Conservation (phyloP, 2,329 filamentous ascomycete genomes). For the Orbilia brochopaga region DNA sequence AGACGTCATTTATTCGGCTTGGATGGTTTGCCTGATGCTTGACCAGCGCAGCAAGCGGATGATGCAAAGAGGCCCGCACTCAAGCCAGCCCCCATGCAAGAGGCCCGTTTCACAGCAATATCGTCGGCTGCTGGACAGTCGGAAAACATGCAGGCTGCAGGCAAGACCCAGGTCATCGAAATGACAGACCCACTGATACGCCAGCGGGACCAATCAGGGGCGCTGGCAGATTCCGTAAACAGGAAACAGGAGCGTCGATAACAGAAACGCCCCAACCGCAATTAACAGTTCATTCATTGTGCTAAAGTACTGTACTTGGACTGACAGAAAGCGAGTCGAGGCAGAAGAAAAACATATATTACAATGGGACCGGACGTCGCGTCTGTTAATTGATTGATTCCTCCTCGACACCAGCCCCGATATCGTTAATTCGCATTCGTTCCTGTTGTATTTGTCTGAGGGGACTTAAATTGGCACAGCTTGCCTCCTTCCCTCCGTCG, state of each 20-base stretch:
- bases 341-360: slow-evolving; percentile 1
- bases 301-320: slow-evolving; percentile 15
- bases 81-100: slow-evolving; percentile 33
- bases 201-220: slow-evolving; percentile 33
- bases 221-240: slow-evolving; percentile 32
- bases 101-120: slow-evolving; percentile 34
- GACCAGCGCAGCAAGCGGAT: slow-evolving; percentile 2
- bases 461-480: not conserved
- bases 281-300: slow-evolving; percentile 5
- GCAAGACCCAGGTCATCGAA: slow-evolving; percentile 34
- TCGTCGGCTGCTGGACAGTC: slow-evolving; percentile 14
- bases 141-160: slow-evolving; percentile 30
- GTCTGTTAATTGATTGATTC: not conserved
- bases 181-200: slow-evolving; percentile 29
- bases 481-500: slow-evolving; percentile 36
- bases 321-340: not conserved
- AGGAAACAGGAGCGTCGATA: slow-evolving; percentile 21
- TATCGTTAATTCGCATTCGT: not conserved
- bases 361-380: not conserved
- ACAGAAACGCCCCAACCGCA: slow-evolving; percentile 18
- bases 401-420: not conserved
- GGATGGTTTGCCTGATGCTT: slow-evolving; percentile 30
- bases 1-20: slow-evolving; percentile 9
- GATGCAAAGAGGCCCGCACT: slow-evolving; percentile 39
- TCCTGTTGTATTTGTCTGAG: slow-evolving; percentile 27